phyloP scores from a whole-genome alignment of 2,329 filamentous ascomycete species.

The Trichocomaceae sp. region DNA sequence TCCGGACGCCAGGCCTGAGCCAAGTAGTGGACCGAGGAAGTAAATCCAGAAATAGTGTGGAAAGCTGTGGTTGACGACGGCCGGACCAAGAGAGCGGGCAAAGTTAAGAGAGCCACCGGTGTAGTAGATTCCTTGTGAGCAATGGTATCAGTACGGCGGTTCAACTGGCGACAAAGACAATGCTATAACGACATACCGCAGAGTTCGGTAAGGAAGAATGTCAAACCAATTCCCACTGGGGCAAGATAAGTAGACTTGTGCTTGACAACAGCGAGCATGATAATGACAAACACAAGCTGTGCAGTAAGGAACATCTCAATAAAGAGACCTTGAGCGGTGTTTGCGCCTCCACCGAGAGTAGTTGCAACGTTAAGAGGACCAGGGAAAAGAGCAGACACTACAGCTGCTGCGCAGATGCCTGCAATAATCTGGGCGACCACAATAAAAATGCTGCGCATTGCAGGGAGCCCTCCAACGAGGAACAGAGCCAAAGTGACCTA shows the following conservation, averaged over 20 bases:
- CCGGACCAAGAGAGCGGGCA: constrained; percentile 43
- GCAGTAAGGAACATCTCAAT: constrained; percentile 62
- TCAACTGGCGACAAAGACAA: neutral
- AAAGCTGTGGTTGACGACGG: constrained; percentile 41
- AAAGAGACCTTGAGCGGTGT: constrained; percentile 54
- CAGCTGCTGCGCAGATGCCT: constrained; percentile 53
- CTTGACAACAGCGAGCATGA: constrained; percentile 67
- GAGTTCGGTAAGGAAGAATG: constrained; percentile 58
- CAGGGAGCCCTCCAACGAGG: constrained; percentile 53
- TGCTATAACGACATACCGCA: constrained; percentile 29
- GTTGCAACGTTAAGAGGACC: constrained; percentile 52
- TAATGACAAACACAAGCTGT: constrained; percentile 57
- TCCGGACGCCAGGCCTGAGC: constrained; percentile 42
- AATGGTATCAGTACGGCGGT: neutral
- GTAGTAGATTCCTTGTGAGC: constrained; percentile 37
- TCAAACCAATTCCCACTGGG: constrained; percentile 64
- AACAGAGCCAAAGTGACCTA: constrained; percentile 54
- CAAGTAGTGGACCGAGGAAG: constrained; percentile 43
- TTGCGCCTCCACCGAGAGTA: constrained; percentile 47
- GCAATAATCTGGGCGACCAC: constrained; percentile 53
- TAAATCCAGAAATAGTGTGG: constrained; percentile 47
- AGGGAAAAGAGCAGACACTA: constrained; percentile 54
- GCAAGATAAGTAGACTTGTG: constrained; percentile 66
- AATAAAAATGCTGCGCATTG: constrained; percentile 47
- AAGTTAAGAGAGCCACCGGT: constrained; percentile 46